phyloP scores from a whole-genome alignment of 2,329 filamentous ascomycete species.

The Hymenotorrendiella dingleyae region DNA sequence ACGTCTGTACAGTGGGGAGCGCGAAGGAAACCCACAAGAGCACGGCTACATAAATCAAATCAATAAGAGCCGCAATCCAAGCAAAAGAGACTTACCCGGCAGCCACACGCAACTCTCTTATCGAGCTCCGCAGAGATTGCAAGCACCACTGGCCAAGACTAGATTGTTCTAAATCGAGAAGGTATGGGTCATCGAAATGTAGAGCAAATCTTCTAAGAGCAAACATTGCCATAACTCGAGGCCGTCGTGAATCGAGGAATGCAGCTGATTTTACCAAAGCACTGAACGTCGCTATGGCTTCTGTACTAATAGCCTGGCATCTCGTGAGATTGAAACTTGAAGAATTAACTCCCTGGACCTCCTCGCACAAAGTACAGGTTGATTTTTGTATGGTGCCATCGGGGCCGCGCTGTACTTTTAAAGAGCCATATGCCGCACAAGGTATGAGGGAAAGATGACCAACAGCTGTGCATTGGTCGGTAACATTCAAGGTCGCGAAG shows the following conservation, averaged over 20 bases:
- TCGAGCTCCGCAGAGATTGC: conserved; percentile 72
- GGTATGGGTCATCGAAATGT: conserved; percentile 54
- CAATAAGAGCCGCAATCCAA: background rate
- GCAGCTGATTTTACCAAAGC: conserved; percentile 37
- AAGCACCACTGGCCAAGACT: conserved; percentile 74
- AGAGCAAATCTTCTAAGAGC: conserved; percentile 62
- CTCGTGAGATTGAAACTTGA: conserved; percentile 13
- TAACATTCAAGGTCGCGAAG: conserved; percentile 43
- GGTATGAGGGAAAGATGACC: conserved; percentile 50
- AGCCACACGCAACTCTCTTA: conserved; percentile 77
- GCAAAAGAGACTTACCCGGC: conserved; percentile 49
- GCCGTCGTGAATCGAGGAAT: conserved; percentile 50
- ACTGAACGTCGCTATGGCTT: conserved; percentile 40
- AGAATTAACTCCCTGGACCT: conserved; percentile 8
- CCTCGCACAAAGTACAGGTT: conserved; percentile 29
- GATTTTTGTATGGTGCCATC: conserved; percentile 23
- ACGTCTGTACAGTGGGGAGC: conserved; percentile 36
- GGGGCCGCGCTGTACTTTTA: conserved; percentile 30
- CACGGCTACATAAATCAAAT: conserved; percentile 44
- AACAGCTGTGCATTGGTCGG: conserved; percentile 46
- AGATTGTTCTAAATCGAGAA: conserved; percentile 64
- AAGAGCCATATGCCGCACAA: conserved; percentile 47
- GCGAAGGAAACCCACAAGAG: conserved; percentile 60
- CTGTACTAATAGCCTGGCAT: conserved; percentile 27
- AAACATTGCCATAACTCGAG: conserved; percentile 66